Base-by-base conservation (phyloP, 2,329 filamentous ascomycete species). In the Aspergillus carbonarius region DNA sequence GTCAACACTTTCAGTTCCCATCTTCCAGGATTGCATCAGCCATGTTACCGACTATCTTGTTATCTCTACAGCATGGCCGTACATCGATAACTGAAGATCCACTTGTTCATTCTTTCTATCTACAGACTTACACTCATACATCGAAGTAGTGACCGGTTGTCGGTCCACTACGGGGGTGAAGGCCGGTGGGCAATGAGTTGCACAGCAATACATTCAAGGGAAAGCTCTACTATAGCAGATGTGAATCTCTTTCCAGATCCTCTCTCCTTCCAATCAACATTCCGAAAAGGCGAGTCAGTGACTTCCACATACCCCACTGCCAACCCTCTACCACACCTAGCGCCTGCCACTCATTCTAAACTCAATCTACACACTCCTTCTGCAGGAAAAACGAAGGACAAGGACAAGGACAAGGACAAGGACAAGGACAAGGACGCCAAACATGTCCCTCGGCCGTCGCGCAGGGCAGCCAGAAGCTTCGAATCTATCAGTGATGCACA, bases 151-250 rank as follows among this genome's bases (percentile, higher is more conserved):
- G 25, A 30, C 25, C 27, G 44, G 25, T 5, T 30, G 25, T n/a
- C 8, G 13, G 8, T 40, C n/a, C 3, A 40, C n/a, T 18, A 40
- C 37, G 37, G 37, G 15, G 18, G 7, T 18, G n/a, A 18, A 44
- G 25, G 35, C n/a, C 13, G 25, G 15, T 17, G 27, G 30, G 25
- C 23, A 32, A 54, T 54, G 51, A 23, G 25, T 48, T 2, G 12
- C 15, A 9, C 39, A 54, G 70, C 68, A 55, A 65, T 66, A 18
- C 65, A 70, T 60, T 62, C 68, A 60, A 54, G 53, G 20, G 25
- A 13, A 13, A 44, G 37, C 9, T 49, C 20, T 32, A 18, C 30
- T 10, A 27, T 40, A 32, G 10, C 37, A 54, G 25, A 15, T 20
- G 39, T n/a, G 27, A 13, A 42, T 30, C 20, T 8, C 17, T 32